These are phyloP conservation scores for Musa itinerans DNA, from an alignment of 176 grass and related monocot species.

Conservation along the genomic window DNA sequence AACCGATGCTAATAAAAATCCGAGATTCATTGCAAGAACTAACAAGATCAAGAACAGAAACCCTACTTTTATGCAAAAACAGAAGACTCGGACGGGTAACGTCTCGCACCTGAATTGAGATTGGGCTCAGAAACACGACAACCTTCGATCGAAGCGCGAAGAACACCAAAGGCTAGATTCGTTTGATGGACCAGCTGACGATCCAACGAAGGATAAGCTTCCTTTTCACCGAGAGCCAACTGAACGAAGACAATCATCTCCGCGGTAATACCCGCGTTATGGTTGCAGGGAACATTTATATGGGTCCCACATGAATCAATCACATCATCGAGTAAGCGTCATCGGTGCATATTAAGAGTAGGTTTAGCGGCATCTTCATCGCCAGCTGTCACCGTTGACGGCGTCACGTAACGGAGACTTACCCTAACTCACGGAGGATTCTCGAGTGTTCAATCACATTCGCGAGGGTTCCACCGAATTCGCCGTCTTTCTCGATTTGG, in stretches of 20 bases:
- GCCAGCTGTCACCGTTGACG: too few relatives aligned
- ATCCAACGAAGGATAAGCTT: background rate
- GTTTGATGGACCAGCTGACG: background rate
- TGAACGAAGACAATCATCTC: too few relatives aligned
- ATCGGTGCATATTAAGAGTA: background rate
- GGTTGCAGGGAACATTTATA: too few relatives aligned
- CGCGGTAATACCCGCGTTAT: too few relatives aligned
- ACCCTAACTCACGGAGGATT: background rate
- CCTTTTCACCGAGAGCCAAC: background rate
- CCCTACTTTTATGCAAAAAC: background rate
- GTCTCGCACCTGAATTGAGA: background rate
- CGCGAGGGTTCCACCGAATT: background rate
- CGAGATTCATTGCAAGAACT: background rate
- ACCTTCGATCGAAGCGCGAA: background rate
- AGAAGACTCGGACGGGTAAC: background rate
- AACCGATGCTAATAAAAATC: too few relatives aligned
- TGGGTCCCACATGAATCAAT: too few relatives aligned
- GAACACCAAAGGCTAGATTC: background rate
- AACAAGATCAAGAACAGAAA: background rate
- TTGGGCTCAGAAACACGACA: background rate
- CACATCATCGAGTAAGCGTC: too few relatives aligned
- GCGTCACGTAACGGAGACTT: background rate
- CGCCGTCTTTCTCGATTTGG: background rate
- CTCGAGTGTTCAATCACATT: too few relatives aligned
- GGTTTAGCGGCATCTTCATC: background rate